Conservation (phyloP, 768 basidiomycete species). For the Steccherinum ochraceum region DNA sequence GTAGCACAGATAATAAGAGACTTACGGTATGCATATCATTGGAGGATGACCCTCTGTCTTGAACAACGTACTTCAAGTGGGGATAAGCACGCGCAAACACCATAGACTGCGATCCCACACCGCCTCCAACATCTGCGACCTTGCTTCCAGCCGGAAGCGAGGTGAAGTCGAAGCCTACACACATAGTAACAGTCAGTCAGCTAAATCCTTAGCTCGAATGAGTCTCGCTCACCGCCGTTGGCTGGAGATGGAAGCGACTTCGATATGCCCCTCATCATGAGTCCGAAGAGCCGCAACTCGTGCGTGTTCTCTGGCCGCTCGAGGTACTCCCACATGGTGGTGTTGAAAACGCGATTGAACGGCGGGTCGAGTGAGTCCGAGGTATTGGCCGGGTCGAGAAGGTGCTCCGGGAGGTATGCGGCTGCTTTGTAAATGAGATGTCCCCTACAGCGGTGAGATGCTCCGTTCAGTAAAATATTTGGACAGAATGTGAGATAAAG, state of each 20-base stretch:
- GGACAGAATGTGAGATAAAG: background rate
- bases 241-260: too few species aligned
- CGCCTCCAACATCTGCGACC: conserved; percentile 30
- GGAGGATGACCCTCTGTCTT: conserved; percentile 18
- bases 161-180: conserved; percentile 22
- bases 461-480: too few species aligned
- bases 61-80: conserved; percentile 22
- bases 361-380: conserved; percentile 10
- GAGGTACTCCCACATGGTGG: background rate
- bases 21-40: background rate
- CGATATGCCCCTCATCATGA: background rate
- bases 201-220: too few species aligned
- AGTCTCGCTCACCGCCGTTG: too few species aligned
- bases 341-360: conserved; percentile 12
- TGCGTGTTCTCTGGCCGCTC: background rate
- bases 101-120: conserved; percentile 21
- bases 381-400: conserved; percentile 15
- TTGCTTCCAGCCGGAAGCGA: conserved; percentile 13
- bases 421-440: conserved; percentile 14
- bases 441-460: conserved; percentile 7
- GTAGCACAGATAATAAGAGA: too few species aligned
- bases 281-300: background rate
- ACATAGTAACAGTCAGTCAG: too few species aligned
- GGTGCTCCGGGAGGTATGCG: conserved; percentile 14
- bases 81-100: conserved; percentile 16